A percentile compares a stretch with the other conserved stretches of the same genome.
These are phyloP conservation scores for Bacidia rubella DNA, from an alignment of 495 filamentous ascomycete genomes.

Conservation along the genomic window DNA sequence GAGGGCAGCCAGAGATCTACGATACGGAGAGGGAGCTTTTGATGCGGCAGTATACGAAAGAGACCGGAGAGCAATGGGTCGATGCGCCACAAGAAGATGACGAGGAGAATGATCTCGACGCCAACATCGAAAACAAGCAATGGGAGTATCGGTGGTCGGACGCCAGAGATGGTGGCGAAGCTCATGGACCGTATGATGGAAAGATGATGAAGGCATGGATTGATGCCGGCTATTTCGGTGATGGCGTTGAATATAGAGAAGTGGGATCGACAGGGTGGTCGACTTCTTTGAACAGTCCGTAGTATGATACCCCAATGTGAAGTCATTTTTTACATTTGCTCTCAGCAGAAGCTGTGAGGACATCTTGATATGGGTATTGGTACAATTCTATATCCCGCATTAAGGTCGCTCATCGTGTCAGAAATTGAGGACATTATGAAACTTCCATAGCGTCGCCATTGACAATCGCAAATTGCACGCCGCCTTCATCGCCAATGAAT, in stretches of 20 bases:
- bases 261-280: conserved; percentile 42
- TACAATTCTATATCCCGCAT: conserved; percentile 10
- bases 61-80: conserved; percentile 86
- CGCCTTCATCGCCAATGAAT: conserved; percentile 78
- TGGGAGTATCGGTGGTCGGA: conserved; percentile 94
- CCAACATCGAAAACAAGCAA: conserved; percentile 30
- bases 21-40: conserved; percentile 76
- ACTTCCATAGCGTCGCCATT: conserved; percentile 80
- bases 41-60: conserved; percentile 67
- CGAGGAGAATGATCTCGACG: conserved; percentile 17
- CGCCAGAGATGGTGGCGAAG: conserved; percentile 63
- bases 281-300: conserved; percentile 46
- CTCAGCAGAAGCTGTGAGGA: not conserved
- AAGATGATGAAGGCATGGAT: conserved; percentile 78
- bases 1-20: conserved; percentile 78
- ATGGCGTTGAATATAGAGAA: conserved; percentile 76
- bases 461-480: conserved; percentile 52
- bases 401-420: not conserved
- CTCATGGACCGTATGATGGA: conserved; percentile 78
- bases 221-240: conserved; percentile 83
- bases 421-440: conserved; percentile 23
- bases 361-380: conserved; percentile 6
- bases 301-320: conserved; percentile 16
- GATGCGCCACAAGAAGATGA: conserved; percentile 33
- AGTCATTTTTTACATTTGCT: not conserved